Evolutionary conservation across 305 asterid species (phyloP).

Genomic region (Salvia sclarea): DNA sequence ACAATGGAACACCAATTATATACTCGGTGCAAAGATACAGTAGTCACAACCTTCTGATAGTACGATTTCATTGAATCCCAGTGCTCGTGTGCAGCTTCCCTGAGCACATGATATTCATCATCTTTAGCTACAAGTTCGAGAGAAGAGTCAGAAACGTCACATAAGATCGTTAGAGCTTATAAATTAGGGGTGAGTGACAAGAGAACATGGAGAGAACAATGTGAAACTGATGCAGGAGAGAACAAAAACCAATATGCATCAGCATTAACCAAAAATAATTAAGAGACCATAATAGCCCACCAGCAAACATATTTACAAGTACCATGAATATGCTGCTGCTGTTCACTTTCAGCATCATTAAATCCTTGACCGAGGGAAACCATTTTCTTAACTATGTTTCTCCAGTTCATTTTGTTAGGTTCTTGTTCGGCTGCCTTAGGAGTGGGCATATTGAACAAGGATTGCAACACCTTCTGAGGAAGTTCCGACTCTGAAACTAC

Average conservation of each 20-base stretch:
- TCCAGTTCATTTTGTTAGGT: slow-evolving; percentile 87
- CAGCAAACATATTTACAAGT: slow-evolving; percentile 30
- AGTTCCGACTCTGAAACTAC: slow-evolving; percentile 52
- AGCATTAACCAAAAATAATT: slow-evolving; percentile 17
- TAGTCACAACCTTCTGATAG: slow-evolving; percentile 68
- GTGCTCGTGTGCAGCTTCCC: slow-evolving; percentile 71
- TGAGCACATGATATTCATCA: slow-evolving; percentile 71
- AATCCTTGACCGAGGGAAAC: slow-evolving; percentile 60
- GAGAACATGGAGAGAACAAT: slow-evolving; percentile 1
- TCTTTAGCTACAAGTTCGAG: slow-evolving; percentile 62
- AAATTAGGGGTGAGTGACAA: background rate
- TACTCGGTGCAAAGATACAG: slow-evolving; percentile 1
- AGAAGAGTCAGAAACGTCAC: slow-evolving; percentile 29
- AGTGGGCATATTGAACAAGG: slow-evolving; percentile 82
- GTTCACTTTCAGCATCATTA: slow-evolving; percentile 47
- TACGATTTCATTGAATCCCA: slow-evolving; percentile 80
- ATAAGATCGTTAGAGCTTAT: slow-evolving; percentile 9
- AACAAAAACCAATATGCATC: slow-evolving; percentile 4
- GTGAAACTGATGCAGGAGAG: slow-evolving; percentile 20
- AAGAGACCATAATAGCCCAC: slow-evolving; percentile 8
- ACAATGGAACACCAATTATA: slow-evolving; percentile 16
- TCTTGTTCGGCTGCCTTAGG: slow-evolving; percentile 75
- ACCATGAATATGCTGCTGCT: slow-evolving; percentile 49
- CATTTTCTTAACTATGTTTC: slow-evolving; percentile 76
- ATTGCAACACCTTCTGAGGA: slow-evolving; percentile 73